Evolutionary conservation across 2,329 filamentous ascomycete genomes (phyloP).

Genomic region (Fusarium hostae): DNA sequence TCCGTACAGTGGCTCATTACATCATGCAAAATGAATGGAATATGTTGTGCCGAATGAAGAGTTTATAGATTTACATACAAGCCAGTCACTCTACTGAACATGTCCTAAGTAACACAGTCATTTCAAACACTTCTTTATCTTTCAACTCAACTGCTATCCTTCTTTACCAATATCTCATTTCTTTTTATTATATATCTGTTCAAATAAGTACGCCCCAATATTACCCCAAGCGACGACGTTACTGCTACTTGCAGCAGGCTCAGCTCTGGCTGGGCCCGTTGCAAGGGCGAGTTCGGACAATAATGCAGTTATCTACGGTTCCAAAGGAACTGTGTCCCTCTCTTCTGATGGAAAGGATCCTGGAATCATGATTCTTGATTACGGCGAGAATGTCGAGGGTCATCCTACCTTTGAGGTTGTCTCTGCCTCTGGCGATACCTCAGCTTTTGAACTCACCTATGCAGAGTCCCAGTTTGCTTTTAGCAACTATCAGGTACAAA

Average conservation of each 20-base stretch:
- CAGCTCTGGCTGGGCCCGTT: not conserved
- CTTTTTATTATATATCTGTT: accelerated
- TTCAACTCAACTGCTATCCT: accelerated
- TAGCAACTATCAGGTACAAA: not conserved
- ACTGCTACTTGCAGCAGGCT: not conserved
- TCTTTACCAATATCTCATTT: not conserved
- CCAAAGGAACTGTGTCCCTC: not conserved
- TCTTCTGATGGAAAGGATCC: not conserved
- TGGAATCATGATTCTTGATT: not conserved
- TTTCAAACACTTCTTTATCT: accelerated
- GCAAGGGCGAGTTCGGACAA: not conserved
- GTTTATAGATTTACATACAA: accelerated
- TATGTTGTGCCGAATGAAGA: not conserved
- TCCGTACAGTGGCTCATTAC: not conserved
- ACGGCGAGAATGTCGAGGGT: not conserved
- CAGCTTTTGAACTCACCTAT: not conserved
- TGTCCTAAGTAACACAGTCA: not conserved
- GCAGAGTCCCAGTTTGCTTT: not conserved
- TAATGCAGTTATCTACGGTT: not conserved
- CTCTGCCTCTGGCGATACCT: not conserved
- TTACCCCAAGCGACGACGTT: not conserved
- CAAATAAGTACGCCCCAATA: not conserved
- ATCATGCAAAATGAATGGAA: not conserved
- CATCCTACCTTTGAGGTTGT: not conserved
- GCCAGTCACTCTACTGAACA: accelerated